Conservation (phyloP, 345 rosid genomes). For the Dovyalis caffra region DNA sequence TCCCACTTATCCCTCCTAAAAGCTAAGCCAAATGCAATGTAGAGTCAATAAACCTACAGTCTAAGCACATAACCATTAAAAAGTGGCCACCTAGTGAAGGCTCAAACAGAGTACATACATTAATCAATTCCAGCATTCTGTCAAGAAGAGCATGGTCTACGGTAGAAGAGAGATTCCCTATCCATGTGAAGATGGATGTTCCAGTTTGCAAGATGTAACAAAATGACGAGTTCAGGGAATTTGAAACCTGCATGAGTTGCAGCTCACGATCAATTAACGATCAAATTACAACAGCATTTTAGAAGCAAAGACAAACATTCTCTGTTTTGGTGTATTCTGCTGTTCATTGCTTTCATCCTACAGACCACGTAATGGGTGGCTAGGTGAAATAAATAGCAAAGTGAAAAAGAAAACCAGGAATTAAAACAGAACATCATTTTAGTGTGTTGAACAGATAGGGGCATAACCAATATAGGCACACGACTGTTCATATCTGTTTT, state of each 20-base stretch:
- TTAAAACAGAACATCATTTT: background rate
- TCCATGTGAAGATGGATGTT: slow-evolving; percentile 64
- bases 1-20: background rate
- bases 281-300: background rate
- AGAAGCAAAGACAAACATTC: too few species aligned
- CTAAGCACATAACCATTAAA: too few species aligned
- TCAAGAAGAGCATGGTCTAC: slow-evolving; percentile 71
- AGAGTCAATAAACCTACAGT: too few species aligned
- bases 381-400: background rate
- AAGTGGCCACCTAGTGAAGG: slow-evolving; percentile 1
- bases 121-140: slow-evolving; percentile 66
- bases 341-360: background rate
- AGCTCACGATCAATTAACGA: slow-evolving; percentile 17
- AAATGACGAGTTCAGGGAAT: slow-evolving; percentile 71
- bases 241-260: slow-evolving; percentile 51
- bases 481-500: background rate
- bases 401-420: too few species aligned
- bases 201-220: slow-evolving; percentile 73
- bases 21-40: too few species aligned
- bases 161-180: slow-evolving; percentile 63
- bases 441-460: background rate
- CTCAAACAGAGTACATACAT: slow-evolving; percentile 44
- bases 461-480: background rate
- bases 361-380: background rate
- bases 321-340: background rate